A percentile compares a stretch with the other conserved stretches of the same genome.
Conservation (phyloP, 2,329 filamentous ascomycete genomes). For the Teratosphaeria viscida region DNA sequence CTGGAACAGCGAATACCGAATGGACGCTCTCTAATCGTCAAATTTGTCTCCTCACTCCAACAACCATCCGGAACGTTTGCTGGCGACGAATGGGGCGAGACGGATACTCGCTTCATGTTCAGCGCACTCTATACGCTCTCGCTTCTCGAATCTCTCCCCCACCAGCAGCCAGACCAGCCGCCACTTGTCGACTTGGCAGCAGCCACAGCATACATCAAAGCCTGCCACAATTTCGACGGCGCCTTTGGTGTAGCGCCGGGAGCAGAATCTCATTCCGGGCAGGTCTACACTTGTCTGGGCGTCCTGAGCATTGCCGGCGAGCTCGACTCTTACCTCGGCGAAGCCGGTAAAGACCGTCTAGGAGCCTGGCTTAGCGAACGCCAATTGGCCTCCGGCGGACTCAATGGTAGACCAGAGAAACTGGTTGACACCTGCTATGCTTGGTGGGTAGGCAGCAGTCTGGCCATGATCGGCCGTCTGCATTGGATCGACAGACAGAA, state of each 20-base stretch:
- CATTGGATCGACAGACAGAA: slow-evolving; percentile 89
- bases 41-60: slow-evolving; percentile 75
- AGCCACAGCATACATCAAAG: slow-evolving; percentile 66
- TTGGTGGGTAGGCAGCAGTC: slow-evolving; percentile 93
- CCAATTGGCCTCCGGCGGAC: slow-evolving; percentile 73
- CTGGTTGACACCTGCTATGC: slow-evolving; percentile 95
- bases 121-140: slow-evolving; percentile 83
- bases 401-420: slow-evolving; percentile 94
- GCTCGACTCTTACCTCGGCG: slow-evolving; percentile 58
- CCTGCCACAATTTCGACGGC: slow-evolving; percentile 88
- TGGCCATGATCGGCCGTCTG: slow-evolving; percentile 75
- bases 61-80: slow-evolving; percentile 75
- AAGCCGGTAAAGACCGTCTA: slow-evolving; percentile 59
- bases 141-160: slow-evolving; percentile 59
- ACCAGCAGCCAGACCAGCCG: slow-evolving; percentile 15
- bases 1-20: slow-evolving; percentile 59
- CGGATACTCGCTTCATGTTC: slow-evolving; percentile 90
- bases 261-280: slow-evolving; percentile 87
- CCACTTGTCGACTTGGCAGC: slow-evolving; percentile 63
- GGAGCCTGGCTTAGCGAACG: slow-evolving; percentile 88
- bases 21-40: slow-evolving; percentile 62
- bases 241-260: slow-evolving; percentile 84
- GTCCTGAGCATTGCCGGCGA: slow-evolving; percentile 74
- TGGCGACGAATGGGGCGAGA: slow-evolving; percentile 93
- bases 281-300: slow-evolving; percentile 89